Base-by-base conservation (phyloP, 805 yeast genomes). In the Nakazawaea holstii region DNA sequence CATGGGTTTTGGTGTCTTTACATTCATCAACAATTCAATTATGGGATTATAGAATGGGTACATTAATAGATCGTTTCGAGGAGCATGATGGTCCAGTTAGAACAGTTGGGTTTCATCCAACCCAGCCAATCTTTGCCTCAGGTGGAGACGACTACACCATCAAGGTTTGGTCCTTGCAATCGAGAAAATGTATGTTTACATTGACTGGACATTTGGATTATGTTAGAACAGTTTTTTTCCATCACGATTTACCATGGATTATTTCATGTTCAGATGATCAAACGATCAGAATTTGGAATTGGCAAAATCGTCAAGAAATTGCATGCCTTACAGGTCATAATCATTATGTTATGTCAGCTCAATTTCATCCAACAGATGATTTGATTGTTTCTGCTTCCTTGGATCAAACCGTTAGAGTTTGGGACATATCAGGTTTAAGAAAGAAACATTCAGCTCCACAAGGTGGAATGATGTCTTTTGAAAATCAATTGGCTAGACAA, bases 31-130 rank as follows among this genome's bases (percentile, higher is more conserved):
- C 97, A n/a, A 92, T 94, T 64, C 99, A 95, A 67, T 76, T 94
- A 54, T 94, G 99, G 99, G 99, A 94, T 68, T 94, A 95, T 69
- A 83, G 99, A 61, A 94, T 94, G 99, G 99, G 99, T 39, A 90
- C 97, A 3, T 71, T 94, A 63, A 82, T 94, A 62, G 98, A 91
- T 66, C 79, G 97, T 49, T 94, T 90, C 61, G 99, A 94, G 68
- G 99, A 92, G 59, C 99, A 94, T 65, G 96, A 87, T 59, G 99
- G 99, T 27, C 98, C 99, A 2, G 99, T 94, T 26, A 82, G 99
- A 68, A 82, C 91, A 51, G 87, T 94, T 37, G 92, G 83, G 64
- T 92, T 94, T 77, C 99, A 94, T 69, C 97, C 97, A 49, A 89
- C 98, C 5, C 99, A 94, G 70, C 98, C 98, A 30, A 77, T 94